Base-by-base conservation (phyloP, 129 eudicot genomes). In the Glebionis coronaria region DNA sequence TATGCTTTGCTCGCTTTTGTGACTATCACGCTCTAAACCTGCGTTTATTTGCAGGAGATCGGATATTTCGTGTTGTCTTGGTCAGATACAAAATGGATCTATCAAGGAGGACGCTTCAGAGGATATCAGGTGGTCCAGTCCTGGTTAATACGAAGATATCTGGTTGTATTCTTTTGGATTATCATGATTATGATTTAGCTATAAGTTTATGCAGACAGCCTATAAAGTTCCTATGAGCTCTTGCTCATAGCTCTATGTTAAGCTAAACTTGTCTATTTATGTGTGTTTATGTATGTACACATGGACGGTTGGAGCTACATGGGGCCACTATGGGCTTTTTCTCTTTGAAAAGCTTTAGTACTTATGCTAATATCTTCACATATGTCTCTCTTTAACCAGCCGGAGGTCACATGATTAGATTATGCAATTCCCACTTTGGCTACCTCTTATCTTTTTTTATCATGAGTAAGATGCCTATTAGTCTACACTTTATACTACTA, bases 51-150 rank as follows among this genome's bases (percentile, higher is more conserved):
- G 73, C 92, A 93, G 98, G 98, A 74, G 85, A 79, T 35, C 87
- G 90, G 45, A 83, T 92, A 62, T 92, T 82, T 66, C 91, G 92
- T 55, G 74, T 93, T 79, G 98, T 97, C 53, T 73, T 79, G 47
- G 84, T 82, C 54, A 73, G 98, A 70, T 93, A 88, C 77, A 84
- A 75, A 81, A 93, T 93, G 98, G 95, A 88, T 52, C 78, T 90
- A 44, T 80, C 95, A 12, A 75, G 89, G 80, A 80, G 87, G 73
- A 88, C 95, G 12, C 91, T 93, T 65, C 97, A 86, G 45, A 82
- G 95, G 62, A 88, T 93, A 70, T 77, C 95, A 86, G 95, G 94
- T 91, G 79, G 84, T 73, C 59, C 18, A 27, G 49, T 77, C 70
- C 63, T 49, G 25, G 61, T 75, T 78, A 10, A 65, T 63, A 45